phyloP scores from a whole-genome alignment of 805 yeast genomes.

The Suhomyces sp. region DNA sequence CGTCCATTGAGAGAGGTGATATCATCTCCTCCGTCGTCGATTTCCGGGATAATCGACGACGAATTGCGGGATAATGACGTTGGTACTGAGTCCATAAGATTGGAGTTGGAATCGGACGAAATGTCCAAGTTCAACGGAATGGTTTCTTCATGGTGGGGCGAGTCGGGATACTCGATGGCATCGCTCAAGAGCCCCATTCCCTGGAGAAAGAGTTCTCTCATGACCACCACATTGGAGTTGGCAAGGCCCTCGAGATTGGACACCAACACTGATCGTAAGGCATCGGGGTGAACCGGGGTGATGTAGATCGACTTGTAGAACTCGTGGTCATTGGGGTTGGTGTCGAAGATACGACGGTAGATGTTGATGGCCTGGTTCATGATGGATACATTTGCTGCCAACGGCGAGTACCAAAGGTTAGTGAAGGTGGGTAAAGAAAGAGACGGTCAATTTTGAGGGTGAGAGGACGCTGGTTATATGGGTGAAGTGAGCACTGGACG shows the following conservation, averaged over 20 bases:
- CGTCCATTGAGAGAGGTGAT: slow-evolving; percentile 18
- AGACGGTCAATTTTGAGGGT: no score
- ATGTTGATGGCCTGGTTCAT: slow-evolving; percentile 14
- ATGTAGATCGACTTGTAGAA: slow-evolving; percentile 23
- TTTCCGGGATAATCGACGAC: slow-evolving; percentile 1
- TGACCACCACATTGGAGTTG: slow-evolving; percentile 9
- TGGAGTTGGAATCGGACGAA: slow-evolving; percentile 1
- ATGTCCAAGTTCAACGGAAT: not conserved
- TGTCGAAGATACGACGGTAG: slow-evolving; percentile 24
- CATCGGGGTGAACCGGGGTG: slow-evolving; percentile 24
- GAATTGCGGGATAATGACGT: no score
- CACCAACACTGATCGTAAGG: slow-evolving; percentile 20
- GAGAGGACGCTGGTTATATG: no score
- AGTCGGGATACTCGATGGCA: slow-evolving; percentile 16
- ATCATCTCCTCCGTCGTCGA: slow-evolving; percentile 23
- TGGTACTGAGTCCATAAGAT: no score
- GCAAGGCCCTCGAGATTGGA: slow-evolving; percentile 19
- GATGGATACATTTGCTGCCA: no score
- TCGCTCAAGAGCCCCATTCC: slow-evolving; percentile 22
- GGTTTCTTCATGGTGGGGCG: not conserved
- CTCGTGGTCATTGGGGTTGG: slow-evolving; percentile 16
- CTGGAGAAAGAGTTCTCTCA: slow-evolving; percentile 16
- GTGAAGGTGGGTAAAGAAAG: no score
- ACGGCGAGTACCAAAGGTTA: no score
- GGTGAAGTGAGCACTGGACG: no score